A percentile compares a stretch with the other conserved stretches of the same genome.
phyloP scores from a whole-genome alignment of 441 rosid genomes.

The Erysimum cheiri region DNA sequence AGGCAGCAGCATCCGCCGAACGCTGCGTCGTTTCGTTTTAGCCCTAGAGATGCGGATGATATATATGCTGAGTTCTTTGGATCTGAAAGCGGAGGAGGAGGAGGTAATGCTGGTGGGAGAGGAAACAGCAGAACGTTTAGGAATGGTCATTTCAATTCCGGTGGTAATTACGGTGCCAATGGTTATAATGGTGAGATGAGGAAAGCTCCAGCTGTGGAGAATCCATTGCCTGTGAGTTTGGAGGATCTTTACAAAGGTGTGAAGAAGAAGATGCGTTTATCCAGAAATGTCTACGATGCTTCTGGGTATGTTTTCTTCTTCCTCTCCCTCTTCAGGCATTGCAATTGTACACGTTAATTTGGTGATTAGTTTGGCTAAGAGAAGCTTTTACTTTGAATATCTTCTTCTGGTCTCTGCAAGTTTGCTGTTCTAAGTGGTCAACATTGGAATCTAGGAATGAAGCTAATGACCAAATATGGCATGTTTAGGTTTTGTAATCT shows the following conservation, averaged over 20 bases:
- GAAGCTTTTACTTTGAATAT: constrained; percentile 3
- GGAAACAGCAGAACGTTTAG: constrained; percentile 47
- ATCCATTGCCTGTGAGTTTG: constrained; percentile 68
- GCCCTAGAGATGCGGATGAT: constrained; percentile 80
- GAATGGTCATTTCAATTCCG: constrained; percentile 39
- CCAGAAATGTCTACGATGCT: constrained; percentile 56
- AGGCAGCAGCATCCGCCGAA: constrained; percentile 53
- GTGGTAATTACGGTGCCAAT: constrained; percentile 21
- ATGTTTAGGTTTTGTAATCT: background rate
- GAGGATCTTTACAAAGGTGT: constrained; percentile 84
- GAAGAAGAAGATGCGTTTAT: constrained; percentile 74
- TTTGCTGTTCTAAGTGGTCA: background rate
- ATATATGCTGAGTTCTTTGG: constrained; percentile 82
- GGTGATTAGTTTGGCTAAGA: background rate
- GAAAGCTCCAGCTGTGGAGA: constrained; percentile 68
- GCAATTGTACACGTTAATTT: background rate
- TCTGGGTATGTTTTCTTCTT: constrained; percentile 57
- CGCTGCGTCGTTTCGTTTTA: constrained; percentile 63
- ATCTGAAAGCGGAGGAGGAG: constrained; percentile 52
- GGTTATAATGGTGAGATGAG: constrained; percentile 46
- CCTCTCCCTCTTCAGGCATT: background rate
- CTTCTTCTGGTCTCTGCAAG: background rate
- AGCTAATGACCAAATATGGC: constrained; percentile 9
- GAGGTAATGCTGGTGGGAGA: constrained; percentile 47
- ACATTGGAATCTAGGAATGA: constrained; percentile 16